These are phyloP conservation scores for Isatis lusitanica DNA, from an alignment of 441 rosid species.

Conservation along the genomic window DNA sequence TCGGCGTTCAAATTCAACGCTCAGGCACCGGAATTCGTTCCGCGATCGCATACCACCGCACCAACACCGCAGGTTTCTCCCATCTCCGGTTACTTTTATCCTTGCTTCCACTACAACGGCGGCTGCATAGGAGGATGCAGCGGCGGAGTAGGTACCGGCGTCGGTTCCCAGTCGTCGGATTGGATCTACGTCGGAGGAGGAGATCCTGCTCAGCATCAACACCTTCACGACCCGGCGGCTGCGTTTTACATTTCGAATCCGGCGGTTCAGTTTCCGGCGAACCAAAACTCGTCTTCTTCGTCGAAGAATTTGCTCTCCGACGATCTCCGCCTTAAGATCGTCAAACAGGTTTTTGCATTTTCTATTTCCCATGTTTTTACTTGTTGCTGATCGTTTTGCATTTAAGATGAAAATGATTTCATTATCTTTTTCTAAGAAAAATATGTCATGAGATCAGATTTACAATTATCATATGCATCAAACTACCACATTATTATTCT, in stretches of 20 bases:
- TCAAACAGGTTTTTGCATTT: slow-evolving; percentile 65
- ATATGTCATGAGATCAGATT: not conserved
- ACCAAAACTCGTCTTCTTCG: slow-evolving; percentile 39
- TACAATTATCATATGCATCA: not conserved
- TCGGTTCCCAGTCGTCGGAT: slow-evolving; percentile 51
- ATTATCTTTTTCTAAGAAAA: not conserved
- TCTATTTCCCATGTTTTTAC: not conserved
- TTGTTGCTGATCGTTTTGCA: not conserved
- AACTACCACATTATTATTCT: not conserved
- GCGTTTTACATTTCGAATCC: slow-evolving; percentile 57
- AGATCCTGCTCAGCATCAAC: slow-evolving; percentile 42
- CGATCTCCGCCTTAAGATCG: slow-evolving; percentile 77
- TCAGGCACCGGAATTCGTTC: slow-evolving; percentile 85
- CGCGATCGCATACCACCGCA: slow-evolving; percentile 49
- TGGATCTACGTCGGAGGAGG: slow-evolving; percentile 75
- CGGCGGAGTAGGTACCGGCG: slow-evolving; percentile 3
- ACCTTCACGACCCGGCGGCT: slow-evolving; percentile 36
- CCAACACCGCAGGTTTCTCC: slow-evolving; percentile 47
- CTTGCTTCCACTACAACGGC: slow-evolving; percentile 63
- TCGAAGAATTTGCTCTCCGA: slow-evolving; percentile 57
- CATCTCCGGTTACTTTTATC: slow-evolving; percentile 63
- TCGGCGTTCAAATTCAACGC: slow-evolving; percentile 78
- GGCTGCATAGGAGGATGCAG: slow-evolving; percentile 43
- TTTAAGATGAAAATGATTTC: not conserved
- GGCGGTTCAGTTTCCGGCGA: slow-evolving; percentile 43